Base-by-base conservation (phyloP, 1,284 basidiomycete genomes). In the Tilletiopsis washingtonensis region DNA sequence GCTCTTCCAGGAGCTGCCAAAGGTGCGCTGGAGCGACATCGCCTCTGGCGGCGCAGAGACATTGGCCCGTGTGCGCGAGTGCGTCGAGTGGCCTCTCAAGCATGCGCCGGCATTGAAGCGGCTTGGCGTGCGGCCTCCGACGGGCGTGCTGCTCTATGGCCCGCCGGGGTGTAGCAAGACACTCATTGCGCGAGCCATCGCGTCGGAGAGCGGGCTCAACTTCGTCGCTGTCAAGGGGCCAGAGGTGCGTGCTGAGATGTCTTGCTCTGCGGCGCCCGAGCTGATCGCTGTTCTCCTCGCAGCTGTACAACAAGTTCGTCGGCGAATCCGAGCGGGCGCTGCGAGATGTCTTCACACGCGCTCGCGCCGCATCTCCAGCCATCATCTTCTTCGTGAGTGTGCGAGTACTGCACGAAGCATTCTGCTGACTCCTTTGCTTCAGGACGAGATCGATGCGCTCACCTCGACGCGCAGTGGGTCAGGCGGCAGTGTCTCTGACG, bases 91-190 rank as follows among this genome's bases (percentile, higher is more conserved):
- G 94, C 94, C 94, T 0, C 75, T 97, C 34, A 78, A 83, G 32
- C 86, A 94, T 74, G 83, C 84, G 0, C 84, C 86, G 34, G 82
- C 86, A 3, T 97, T 99, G 70, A 79, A 80, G 56, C 80, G 91
- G 14, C 77, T 99, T 0, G 94, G 94, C 2, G 86, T 96, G 15
- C 80, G 80, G 39, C 85, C 93, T 2, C 91, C 93, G 0, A 83
- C 85, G 54, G 94, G 94, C 0, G 83, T 97, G 3, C 76, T 99
- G 40, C 77, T 98, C 15, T 98, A 96, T 74, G 94, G 94, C 1
- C 94, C 94, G 6, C 94, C 94, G 0, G 93, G 94, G 7, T 98
- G 94, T 70, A 90, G 87, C 68, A 98, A 98, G 77, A 99, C 94
- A 0, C 78, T 98, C 40, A 83, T 93, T 20, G 94, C 90, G 0